These are phyloP conservation scores for Jaenimonas drosophilae DNA, from an alignment of 208 protist species.

Conservation along the genomic window DNA sequence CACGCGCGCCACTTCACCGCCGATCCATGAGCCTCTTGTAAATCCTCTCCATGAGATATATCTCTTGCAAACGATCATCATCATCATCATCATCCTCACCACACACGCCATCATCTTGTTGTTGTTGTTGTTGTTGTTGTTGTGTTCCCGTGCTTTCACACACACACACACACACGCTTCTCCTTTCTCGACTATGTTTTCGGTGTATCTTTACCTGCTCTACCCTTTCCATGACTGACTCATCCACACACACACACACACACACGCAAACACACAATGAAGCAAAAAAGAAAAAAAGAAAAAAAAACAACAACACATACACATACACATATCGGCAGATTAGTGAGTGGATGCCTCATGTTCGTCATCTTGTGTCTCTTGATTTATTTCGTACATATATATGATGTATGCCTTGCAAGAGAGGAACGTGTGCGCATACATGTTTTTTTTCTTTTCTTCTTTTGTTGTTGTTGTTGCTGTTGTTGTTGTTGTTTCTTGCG, in stretches of 20 bases:
- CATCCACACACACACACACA: neutral
- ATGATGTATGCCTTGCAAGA: no score
- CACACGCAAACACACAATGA: neutral
- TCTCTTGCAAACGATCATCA: no score
- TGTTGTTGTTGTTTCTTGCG: conserved; percentile 2
- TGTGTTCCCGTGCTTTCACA: neutral
- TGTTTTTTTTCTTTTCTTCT: conserved; percentile 5
- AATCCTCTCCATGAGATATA: no score
- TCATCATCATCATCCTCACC: no score
- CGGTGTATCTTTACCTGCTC: no score
- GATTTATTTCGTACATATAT: no score
- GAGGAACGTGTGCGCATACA: no score
- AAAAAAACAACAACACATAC: neutral
- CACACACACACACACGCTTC: conserved; percentile 1
- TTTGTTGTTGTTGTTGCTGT: conserved; percentile 3
- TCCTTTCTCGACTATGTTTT: neutral
- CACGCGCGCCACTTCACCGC: no score
- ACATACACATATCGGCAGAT: neutral
- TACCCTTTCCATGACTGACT: no score
- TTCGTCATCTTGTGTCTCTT: no score
- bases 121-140: conserved; percentile 2
- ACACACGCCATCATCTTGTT: conserved; percentile 4
- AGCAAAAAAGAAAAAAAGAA: conserved; percentile 2
- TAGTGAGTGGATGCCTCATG: no score
- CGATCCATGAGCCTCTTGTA: no score